These are phyloP conservation scores for Aschersonia sp. DNA, from an alignment of 2,329 filamentous ascomycete species.

Conservation along the genomic window DNA sequence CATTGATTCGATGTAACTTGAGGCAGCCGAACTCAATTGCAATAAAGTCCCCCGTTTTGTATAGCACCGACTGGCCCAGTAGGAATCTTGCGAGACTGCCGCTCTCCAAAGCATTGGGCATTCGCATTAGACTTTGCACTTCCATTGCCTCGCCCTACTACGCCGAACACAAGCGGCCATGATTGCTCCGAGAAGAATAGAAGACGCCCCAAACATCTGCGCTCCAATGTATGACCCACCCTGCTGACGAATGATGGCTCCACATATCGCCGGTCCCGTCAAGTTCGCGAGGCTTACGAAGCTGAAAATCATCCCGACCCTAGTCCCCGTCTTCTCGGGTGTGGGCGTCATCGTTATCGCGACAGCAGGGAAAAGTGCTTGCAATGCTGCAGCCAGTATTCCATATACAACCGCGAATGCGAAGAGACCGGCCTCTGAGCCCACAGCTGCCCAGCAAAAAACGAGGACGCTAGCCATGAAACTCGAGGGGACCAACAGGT, in stretches of 20 bases:
- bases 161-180: not conserved
- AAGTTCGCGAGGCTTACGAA: constrained; percentile 26
- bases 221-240: constrained; percentile 25
- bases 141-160: not conserved
- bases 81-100: too few species aligned
- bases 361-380: not conserved
- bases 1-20: too few species aligned
- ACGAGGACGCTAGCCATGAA: constrained; percentile 33
- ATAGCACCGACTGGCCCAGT: too few species aligned
- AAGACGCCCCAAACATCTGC: constrained; percentile 15
- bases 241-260: constrained; percentile 27
- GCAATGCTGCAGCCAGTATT: not conserved
- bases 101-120: too few species aligned
- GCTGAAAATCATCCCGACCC: constrained; percentile 31
- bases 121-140: not conserved
- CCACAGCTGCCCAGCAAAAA: constrained; percentile 36
- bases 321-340: constrained; percentile 27
- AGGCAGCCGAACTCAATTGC: too few species aligned
- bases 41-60: too few species aligned
- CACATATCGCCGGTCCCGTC: constrained; percentile 28
- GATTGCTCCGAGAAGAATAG: not conserved
- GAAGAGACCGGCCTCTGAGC: constrained; percentile 4
- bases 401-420: not conserved
- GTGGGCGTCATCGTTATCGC: constrained; percentile 25
- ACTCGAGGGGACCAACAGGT: constrained; percentile 32